These are phyloP conservation scores for Talaromyces liani DNA, from an alignment of 495 filamentous ascomycete genomes.

Conservation along the genomic window DNA sequence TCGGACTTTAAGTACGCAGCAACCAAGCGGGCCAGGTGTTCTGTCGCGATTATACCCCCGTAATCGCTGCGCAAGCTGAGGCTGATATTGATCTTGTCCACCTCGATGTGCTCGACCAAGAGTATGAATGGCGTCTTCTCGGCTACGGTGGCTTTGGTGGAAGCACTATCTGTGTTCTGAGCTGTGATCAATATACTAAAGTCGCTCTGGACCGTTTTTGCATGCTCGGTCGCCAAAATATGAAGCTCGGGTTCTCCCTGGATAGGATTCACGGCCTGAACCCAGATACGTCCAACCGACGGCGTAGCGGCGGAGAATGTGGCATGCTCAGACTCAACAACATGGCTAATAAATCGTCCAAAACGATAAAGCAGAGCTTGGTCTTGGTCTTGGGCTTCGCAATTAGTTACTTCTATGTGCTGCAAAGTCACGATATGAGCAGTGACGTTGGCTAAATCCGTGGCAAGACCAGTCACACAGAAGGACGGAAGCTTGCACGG, in stretches of 20 bases:
- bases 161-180: not conserved
- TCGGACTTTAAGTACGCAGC: not conserved
- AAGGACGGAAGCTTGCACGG: conserved; percentile 1
- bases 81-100: not conserved
- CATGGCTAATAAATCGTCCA: not conserved
- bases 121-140: not conserved
- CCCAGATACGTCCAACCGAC: not conserved
- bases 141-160: not conserved
- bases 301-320: not conserved
- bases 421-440: not conserved
- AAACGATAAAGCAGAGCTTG: not conserved
- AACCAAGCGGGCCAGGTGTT: not conserved
- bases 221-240: not conserved
- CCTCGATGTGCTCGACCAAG: not conserved
- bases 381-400: not conserved
- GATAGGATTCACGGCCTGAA: not conserved
- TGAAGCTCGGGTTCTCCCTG: not conserved
- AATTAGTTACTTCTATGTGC: not conserved
- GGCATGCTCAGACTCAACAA: not conserved
- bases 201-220: not conserved
- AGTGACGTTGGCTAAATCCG: not conserved
- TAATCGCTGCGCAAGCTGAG: conserved; percentile 1
- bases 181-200: not conserved
- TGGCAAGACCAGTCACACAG: not conserved
- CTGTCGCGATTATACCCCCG: not conserved